A percentile compares a stretch with the other conserved stretches of the same genome.
phyloP scores from a whole-genome alignment of 345 rosid genomes.

The Luvunga scandens region DNA sequence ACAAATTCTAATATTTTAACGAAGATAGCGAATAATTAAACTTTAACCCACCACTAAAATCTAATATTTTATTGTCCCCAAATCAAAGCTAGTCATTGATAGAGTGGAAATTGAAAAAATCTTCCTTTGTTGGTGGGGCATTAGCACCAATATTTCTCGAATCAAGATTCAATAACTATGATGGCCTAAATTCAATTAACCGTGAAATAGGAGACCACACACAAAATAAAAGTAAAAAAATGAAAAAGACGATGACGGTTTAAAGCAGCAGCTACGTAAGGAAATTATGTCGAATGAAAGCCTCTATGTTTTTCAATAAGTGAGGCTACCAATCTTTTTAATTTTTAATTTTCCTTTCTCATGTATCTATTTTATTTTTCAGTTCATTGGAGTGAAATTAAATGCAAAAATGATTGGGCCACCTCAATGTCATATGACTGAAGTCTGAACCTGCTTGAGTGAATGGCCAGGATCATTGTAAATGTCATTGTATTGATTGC shows the following conservation, averaged over 20 bases:
- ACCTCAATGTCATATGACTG: background rate
- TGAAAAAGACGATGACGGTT: too few species aligned
- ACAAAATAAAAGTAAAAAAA: background rate
- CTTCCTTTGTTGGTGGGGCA: background rate
- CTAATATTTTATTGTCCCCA: background rate
- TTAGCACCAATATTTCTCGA: too few species aligned
- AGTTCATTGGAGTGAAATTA: background rate
- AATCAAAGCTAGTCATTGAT: background rate
- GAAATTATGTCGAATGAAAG: background rate
- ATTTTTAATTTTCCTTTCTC: too few species aligned
- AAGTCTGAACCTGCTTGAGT: background rate
- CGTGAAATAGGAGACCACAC: background rate
- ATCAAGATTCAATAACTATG: background rate
- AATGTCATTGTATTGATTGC: conserved; percentile 25
- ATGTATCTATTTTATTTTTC: background rate
- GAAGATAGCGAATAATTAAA: background rate
- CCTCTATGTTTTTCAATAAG: background rate
- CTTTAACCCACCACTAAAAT: background rate
- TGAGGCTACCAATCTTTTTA: background rate
- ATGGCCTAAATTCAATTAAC: background rate
- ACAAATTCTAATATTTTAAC: background rate
- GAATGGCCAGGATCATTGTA: conserved; percentile 30
- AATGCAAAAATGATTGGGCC: background rate
- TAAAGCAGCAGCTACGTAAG: background rate
- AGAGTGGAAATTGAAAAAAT: background rate